These are phyloP conservation scores for Xylona heveae DNA, from an alignment of 495 filamentous ascomycete genomes.

Conservation along the genomic window DNA sequence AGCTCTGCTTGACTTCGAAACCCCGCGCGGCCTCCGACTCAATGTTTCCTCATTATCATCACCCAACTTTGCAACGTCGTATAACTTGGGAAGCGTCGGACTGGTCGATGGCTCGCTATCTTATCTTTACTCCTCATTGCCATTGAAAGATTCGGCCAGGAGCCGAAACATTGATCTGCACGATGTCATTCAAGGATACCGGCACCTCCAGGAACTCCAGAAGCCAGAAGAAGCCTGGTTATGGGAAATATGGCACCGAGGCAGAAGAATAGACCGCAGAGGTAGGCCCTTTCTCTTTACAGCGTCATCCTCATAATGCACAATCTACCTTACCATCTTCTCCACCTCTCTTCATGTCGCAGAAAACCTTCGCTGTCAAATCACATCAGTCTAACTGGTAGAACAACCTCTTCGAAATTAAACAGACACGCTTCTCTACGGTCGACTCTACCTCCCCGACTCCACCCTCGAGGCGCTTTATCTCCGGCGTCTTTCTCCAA, in stretches of 20 bases:
- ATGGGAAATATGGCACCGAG: constrained; percentile 29
- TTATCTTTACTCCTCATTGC: constrained; percentile 71
- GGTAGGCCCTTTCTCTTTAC: constrained; percentile 11
- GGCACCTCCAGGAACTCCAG: constrained; percentile 34
- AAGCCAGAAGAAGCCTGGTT: constrained; percentile 23
- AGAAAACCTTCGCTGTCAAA: constrained; percentile 2
- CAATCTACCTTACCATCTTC: constrained; percentile 13
- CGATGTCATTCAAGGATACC: constrained; percentile 46
- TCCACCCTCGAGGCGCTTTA: constrained; percentile 77
- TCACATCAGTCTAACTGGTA: neutral
- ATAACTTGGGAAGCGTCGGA: constrained; percentile 64
- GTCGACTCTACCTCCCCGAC: constrained; percentile 66
- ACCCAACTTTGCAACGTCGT: constrained; percentile 78
- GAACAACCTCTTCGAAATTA: neutral
- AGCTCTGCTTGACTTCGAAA: constrained; percentile 71
- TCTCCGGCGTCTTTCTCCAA: constrained; percentile 58
- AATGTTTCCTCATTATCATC: constrained; percentile 79
- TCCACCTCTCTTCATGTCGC: constrained; percentile 9
- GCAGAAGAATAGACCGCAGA: constrained; percentile 20
- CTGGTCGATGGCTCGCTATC: constrained; percentile 80
- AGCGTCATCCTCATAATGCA: constrained; percentile 10
- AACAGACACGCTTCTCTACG: constrained; percentile 58
- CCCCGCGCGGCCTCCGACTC: constrained; percentile 58
- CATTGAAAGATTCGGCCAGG: constrained; percentile 31
- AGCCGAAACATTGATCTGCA: constrained; percentile 39